phyloP scores from a whole-genome alignment of 2,329 filamentous ascomycete species.

The Hypoxylon sp. region DNA sequence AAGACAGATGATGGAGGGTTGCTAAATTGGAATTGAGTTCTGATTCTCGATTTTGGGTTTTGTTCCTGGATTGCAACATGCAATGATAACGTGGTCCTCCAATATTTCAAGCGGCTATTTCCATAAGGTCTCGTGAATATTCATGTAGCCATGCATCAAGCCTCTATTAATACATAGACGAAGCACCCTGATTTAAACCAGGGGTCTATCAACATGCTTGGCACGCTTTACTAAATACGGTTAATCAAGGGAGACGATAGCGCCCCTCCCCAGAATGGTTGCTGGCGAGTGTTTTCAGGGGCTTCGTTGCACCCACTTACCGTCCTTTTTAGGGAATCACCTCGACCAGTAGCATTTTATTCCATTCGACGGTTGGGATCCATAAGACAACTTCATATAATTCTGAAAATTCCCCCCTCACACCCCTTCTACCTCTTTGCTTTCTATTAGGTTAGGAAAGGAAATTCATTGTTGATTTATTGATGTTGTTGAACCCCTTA shows the following conservation, averaged over 20 bases:
- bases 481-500: not conserved
- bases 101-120: slow-evolving; percentile 19
- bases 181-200: slow-evolving; percentile 21
- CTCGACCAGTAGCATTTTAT: slow-evolving; percentile 37
- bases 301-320: slow-evolving; percentile 36
- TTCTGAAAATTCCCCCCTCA: slow-evolving; percentile 30
- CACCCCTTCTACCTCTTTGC: slow-evolving; percentile 13
- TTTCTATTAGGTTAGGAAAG: slow-evolving; percentile 19
- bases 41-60: slow-evolving; percentile 6
- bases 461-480: not conserved
- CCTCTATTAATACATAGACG: slow-evolving; percentile 27
- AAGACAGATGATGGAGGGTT: slow-evolving; percentile 12
- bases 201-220: slow-evolving; percentile 27
- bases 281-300: slow-evolving; percentile 36
- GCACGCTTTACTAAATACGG: slow-evolving; percentile 18
- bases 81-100: slow-evolving; percentile 12
- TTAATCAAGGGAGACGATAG: slow-evolving; percentile 29
- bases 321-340: slow-evolving; percentile 33
- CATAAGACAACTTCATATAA: slow-evolving; percentile 36
- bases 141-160: slow-evolving; percentile 13
- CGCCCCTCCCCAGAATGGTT: slow-evolving; percentile 17
- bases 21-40: slow-evolving; percentile 16
- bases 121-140: slow-evolving; percentile 17
- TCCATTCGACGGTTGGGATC: slow-evolving; percentile 33
- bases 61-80: slow-evolving; percentile 3